phyloP scores from a whole-genome alignment of 192 early-diverging fungal species.

The Podochytrium sp. region DNA sequence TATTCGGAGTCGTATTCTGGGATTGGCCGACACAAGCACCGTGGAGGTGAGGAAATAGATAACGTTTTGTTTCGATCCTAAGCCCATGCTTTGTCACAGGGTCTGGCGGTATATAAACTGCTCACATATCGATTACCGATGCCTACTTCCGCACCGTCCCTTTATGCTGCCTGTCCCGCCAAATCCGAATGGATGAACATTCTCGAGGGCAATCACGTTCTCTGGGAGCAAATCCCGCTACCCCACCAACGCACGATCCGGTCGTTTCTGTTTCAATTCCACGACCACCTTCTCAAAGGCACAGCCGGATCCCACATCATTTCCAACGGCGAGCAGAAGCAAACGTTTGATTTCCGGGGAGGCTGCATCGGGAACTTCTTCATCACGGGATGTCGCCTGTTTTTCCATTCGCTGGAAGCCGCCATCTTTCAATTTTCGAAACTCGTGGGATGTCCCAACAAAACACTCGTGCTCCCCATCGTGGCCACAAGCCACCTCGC shows the following conservation, averaged over 20 bases:
- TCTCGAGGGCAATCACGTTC: slow-evolving; percentile 70
- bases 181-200: slow-evolving; percentile 75
- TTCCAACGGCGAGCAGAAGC: slow-evolving; percentile 8
- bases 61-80: slow-evolving; percentile 22
- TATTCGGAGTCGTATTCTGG: slow-evolving; percentile 65
- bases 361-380: slow-evolving; percentile 82
- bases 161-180: slow-evolving; percentile 37
- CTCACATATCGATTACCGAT: slow-evolving; percentile 70
- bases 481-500: slow-evolving; percentile 55
- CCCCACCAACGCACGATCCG: slow-evolving; percentile 69
- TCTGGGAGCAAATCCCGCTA: slow-evolving; percentile 54
- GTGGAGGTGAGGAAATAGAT: slow-evolving; percentile 40
- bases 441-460: slow-evolving; percentile 67
- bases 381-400: slow-evolving; percentile 74
- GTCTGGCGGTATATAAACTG: slow-evolving; percentile 67
- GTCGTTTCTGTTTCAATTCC: slow-evolving; percentile 70
- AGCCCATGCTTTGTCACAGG: slow-evolving; percentile 35
- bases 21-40: slow-evolving; percentile 65
- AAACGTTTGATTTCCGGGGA: slow-evolving; percentile 69
- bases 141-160: slow-evolving; percentile 47
- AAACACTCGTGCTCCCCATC: slow-evolving; percentile 70
- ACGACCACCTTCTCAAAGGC: slow-evolving; percentile 65
- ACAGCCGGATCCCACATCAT: slow-evolving; percentile 40
- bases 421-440: slow-evolving; percentile 77
- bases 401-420: slow-evolving; percentile 67